Evolutionary conservation across 2,329 filamentous ascomycete species (phyloP), one percentile per base, ranked within the genome.

Genomic region (Diaporthe capsici): DNA sequence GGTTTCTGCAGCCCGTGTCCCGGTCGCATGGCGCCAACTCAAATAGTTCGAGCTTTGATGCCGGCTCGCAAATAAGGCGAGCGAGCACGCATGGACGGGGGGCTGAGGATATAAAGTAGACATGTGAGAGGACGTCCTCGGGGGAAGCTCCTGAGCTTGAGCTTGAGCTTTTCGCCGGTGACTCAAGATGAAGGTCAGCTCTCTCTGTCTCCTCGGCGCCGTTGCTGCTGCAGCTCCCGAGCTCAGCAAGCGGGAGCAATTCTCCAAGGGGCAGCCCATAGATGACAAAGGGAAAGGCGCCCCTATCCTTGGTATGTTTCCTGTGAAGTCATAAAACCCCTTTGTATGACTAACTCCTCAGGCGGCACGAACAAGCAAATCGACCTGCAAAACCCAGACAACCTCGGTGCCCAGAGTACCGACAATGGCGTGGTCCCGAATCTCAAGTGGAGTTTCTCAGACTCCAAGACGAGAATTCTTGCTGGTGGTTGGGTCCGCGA

Each of bases 391-490:
- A 93, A 93, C 78, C 92, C 92, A 0, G 89, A 91, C 77, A 91
- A 92, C 79, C 87, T 94, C 0, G 91, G 90, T 12, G 86, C 86
- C 58, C 89, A 93, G 78, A 84, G 86, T 22, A 93, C 92, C 2
- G 92, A 94, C 80, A 87, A 86, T 63, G 92, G 92, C 22, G 84
- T 88, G 12, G 92, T 94, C 0, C 90, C 90, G 0, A 94, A 94
- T 80, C 84, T 93, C 78, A 94, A 93, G 81, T 90, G 92, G 92
- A 90, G 90, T 71, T 94, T 94, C 83, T 93, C 91, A 1, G 90
- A 93, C 81, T 93, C 91, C 39, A 92, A 91, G 83, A 92, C 90
- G 1, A 87, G 87, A 37, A 86, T 93, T 42, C 86, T 92, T 71
- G 88, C 88, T 37, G 92, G 92, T 1, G 92, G 92, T 2, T 94